Percentiles rank a stretch among this genome's conserved stretches.
phyloP scores from a whole-genome alignment of 2,329 filamentous ascomycete genomes.

The Calonectria fujianensis region DNA sequence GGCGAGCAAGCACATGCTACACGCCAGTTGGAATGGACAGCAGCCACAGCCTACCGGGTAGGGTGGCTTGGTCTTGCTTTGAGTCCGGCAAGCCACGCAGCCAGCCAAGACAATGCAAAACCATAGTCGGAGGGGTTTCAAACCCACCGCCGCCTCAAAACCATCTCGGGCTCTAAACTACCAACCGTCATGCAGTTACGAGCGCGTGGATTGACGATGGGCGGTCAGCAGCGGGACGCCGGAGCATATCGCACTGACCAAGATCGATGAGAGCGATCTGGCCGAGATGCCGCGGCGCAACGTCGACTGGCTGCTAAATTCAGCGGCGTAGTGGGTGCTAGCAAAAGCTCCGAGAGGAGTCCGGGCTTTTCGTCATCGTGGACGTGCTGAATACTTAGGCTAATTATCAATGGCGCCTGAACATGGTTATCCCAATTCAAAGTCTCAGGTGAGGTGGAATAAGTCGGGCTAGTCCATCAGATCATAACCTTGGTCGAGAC shows the following conservation, averaged over 20 bases:
- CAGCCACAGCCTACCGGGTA: constrained; percentile 9
- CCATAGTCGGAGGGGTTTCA: background rate
- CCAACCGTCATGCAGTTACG: background rate
- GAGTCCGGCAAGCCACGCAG: constrained; percentile 8
- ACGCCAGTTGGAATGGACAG: constrained; percentile 13
- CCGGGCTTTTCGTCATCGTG: constrained; percentile 2
- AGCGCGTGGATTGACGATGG: background rate
- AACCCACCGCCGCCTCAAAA: background rate
- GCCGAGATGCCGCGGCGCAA: constrained; percentile 4
- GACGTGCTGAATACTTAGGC: background rate
- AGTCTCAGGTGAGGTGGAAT: constrained; percentile 11
- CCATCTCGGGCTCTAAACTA: background rate
- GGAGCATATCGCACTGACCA: constrained; percentile 20
- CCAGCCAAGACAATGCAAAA: background rate
- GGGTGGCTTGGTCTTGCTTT: constrained; percentile 9
- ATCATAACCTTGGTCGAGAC: constrained; percentile 17
- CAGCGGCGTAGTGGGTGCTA: constrained; percentile 5
- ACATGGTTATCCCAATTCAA: constrained; percentile 20
- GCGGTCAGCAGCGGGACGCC: constrained; percentile 12
- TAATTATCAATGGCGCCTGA: constrained; percentile 1
- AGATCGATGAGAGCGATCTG: constrained; percentile 20
- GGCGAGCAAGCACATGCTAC: background rate
- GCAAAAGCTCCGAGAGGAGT: constrained; percentile 14
- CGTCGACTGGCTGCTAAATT: background rate
- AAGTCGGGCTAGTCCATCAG: constrained; percentile 12